phyloP scores from a whole-genome alignment of 164 flowering plant genomes.

The Cinnamomum chago region DNA sequence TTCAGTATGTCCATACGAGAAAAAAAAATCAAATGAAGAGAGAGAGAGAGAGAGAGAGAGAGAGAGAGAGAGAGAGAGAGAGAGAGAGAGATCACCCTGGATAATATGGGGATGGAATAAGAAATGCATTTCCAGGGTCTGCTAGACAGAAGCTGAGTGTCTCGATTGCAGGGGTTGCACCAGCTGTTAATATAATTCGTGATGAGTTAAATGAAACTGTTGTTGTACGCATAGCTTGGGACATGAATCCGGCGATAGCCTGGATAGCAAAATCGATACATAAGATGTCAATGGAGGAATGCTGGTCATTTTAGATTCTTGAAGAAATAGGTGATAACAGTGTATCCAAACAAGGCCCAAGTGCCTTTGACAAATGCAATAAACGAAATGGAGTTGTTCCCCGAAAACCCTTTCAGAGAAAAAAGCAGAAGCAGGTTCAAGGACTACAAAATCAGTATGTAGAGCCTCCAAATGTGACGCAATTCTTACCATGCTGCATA shows the following conservation, averaged over 20 bases:
- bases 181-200: slow-evolving; percentile 71
- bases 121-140: slow-evolving; percentile 92
- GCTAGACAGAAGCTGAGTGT: slow-evolving; percentile 88
- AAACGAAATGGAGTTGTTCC: too few relatives aligned
- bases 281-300: slow-evolving; percentile 18
- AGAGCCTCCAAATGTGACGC: too few relatives aligned
- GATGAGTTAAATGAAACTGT: slow-evolving; percentile 60
- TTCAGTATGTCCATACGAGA: slow-evolving; percentile 12
- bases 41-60: too few relatives aligned
- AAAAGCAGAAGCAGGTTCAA: too few relatives aligned
- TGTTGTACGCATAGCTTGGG: slow-evolving; percentile 43
- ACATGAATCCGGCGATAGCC: slow-evolving; percentile 91
- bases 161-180: slow-evolving; percentile 84
- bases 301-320: neutral
- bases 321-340: neutral
- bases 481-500: too few relatives aligned
- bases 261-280: slow-evolving; percentile 19
- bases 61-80: too few relatives aligned
- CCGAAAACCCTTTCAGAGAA: too few relatives aligned
- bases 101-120: slow-evolving; percentile 87
- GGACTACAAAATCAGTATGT: too few relatives aligned
- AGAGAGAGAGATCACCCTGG: slow-evolving; percentile 53
- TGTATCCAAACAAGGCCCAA: too few relatives aligned
- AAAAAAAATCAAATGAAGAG: neutral
- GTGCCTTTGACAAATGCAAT: too few relatives aligned